These are phyloP conservation scores for Fusarium sp. DNA, from an alignment of 2,329 filamentous ascomycete genomes.

Conservation along the genomic window DNA sequence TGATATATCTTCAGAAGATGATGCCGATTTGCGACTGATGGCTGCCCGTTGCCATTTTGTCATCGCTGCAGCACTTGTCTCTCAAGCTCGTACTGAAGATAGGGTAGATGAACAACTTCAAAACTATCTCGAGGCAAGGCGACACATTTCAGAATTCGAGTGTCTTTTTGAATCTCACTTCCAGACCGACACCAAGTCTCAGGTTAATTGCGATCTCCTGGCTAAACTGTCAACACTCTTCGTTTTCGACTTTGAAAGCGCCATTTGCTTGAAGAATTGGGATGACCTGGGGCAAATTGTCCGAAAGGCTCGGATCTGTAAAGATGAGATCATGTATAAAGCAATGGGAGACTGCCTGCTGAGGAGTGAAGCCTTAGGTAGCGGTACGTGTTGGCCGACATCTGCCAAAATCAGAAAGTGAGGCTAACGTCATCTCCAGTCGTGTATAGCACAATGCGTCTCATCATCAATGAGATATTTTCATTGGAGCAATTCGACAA, in stretches of 20 bases:
- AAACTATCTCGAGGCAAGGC: slow-evolving; percentile 71
- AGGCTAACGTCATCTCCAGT: slow-evolving; percentile 53
- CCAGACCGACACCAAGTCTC: slow-evolving; percentile 54
- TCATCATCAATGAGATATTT: slow-evolving; percentile 78
- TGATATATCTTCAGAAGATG: slow-evolving; percentile 58
- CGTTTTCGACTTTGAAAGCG: slow-evolving; percentile 84
- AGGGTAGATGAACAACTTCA: slow-evolving; percentile 65
- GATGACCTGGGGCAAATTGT: slow-evolving; percentile 74
- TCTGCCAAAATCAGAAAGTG: background rate
- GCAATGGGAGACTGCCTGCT: slow-evolving; percentile 76
- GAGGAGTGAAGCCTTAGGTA: slow-evolving; percentile 63
- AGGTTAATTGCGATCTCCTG: slow-evolving; percentile 65
- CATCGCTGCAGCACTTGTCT: slow-evolving; percentile 63
- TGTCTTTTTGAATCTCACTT: slow-evolving; percentile 66
- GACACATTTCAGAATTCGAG: slow-evolving; percentile 72
- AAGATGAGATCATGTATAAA: slow-evolving; percentile 65
- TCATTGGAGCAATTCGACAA: slow-evolving; percentile 67
- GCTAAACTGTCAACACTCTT: slow-evolving; percentile 75
- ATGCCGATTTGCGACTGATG: slow-evolving; percentile 68
- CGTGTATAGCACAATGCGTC: slow-evolving; percentile 68
- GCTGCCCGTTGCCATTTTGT: slow-evolving; percentile 80
- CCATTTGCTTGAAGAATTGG: slow-evolving; percentile 75
- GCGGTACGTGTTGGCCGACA: slow-evolving; percentile 56
- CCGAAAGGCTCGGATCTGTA: slow-evolving; percentile 60
- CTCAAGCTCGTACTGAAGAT: slow-evolving; percentile 66